Evolutionary conservation across 495 filamentous ascomycete genomes (phyloP), one percentile per base, ranked within the genome.

Genomic region (Viridothelium virens): DNA sequence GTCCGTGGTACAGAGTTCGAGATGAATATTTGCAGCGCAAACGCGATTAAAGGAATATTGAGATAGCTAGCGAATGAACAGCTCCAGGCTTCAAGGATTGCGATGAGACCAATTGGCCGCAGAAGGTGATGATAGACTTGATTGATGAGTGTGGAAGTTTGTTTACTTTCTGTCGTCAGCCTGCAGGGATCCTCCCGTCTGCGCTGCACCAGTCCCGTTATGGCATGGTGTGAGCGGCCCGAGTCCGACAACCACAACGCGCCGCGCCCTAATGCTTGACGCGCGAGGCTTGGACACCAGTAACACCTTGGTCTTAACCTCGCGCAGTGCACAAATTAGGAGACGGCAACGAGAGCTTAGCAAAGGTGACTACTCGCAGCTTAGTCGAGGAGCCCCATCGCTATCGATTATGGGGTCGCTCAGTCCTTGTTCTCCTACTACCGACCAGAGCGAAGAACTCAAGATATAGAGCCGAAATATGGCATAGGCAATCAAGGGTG

Each of bases 151-250:
- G 25, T 34, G n/a, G 53, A 59, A 31, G 53, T 59, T 59, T 59
- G 53, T 59, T 59, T 59, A 59, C 53, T 59, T 59, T 59, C 53
- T 59, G 53, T 59, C 53, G 53, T 59, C 53, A 59, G 53, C 14
- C 18, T 7, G 31, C 53, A 59, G 53, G 53, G 53, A 36, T 59
- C 53, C 9, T 59, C 31, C 53, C 18, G 1, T 10, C 36, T 25
- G 18, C 12, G 11, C 48, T 18, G 11, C 48, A 25, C 48, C 48
- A 53, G 2, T 5, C 48, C 48, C 11, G 41, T 44, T 44, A 14
- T 14, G 41, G 41, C 14, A 44, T 44, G 41, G 41, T 44, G 7
- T 7, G 41, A 7, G 7, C 41, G 41, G 41, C 14, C 7, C 7
- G 7, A 44, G 6, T 14, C 41, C 14, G 14, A 44, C 41, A 14